phyloP scores from a whole-genome alignment of 1,139 yeast genomes.

The Nakaseomyces sp. region DNA sequence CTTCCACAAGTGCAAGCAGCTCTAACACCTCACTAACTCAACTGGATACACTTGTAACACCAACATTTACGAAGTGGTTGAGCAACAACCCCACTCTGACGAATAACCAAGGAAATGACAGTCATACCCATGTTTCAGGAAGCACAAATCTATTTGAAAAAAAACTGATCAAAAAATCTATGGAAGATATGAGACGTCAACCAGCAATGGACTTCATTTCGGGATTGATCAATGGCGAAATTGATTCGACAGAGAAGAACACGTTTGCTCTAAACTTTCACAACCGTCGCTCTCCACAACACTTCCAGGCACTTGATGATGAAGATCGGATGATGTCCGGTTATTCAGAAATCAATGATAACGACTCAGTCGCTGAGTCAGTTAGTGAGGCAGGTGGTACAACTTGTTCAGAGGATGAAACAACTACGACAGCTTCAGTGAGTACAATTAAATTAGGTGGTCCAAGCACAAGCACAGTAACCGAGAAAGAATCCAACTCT shows the following conservation, averaged over 20 bases:
- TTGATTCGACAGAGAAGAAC: constrained; percentile 11
- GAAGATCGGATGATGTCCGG: constrained; percentile 28
- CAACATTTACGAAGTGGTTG: constrained; percentile 14
- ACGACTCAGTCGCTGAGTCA: background rate
- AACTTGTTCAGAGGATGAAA: constrained; percentile 4
- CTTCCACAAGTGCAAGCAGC: constrained; percentile 28
- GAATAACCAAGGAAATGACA: background rate
- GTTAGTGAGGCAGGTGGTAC: background rate
- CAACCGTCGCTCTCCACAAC: constrained; percentile 11
- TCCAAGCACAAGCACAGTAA: background rate
- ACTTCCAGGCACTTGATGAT: constrained; percentile 17
- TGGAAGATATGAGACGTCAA: constrained; percentile 24
- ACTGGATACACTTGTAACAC: constrained; percentile 18
- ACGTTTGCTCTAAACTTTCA: constrained; percentile 21
- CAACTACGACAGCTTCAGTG: constrained; percentile 1
- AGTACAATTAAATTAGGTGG: background rate
- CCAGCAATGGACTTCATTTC: constrained; percentile 16
- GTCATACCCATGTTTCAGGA: background rate
- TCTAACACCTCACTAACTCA: constrained; percentile 25
- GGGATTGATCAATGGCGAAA: constrained; percentile 15
- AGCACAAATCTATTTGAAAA: constrained; percentile 19
- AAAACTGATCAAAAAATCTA: constrained; percentile 25
- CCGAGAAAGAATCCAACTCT: background rate
- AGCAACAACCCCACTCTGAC: constrained; percentile 1
- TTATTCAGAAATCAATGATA: constrained; percentile 6